phyloP scores from a whole-genome alignment of 2,329 filamentous ascomycete species.

The Fusarium keratoplasticum region DNA sequence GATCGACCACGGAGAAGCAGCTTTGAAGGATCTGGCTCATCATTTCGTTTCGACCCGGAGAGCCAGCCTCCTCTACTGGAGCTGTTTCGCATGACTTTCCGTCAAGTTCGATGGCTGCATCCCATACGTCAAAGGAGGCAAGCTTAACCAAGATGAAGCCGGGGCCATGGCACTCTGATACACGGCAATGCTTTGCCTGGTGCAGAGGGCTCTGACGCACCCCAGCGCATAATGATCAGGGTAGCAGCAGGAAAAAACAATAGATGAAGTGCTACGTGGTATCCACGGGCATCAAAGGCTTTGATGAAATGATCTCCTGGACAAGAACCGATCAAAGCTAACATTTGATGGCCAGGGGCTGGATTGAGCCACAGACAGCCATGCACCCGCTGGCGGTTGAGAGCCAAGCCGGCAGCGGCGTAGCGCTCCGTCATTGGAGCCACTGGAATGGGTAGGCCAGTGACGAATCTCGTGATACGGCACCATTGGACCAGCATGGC shows the following conservation, averaged over 20 bases:
- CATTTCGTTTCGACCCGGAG: slow-evolving; percentile 37
- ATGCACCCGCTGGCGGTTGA: slow-evolving; percentile 23
- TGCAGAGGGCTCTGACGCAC: slow-evolving; percentile 23
- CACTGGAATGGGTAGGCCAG: slow-evolving; percentile 32
- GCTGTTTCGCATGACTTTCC: slow-evolving; percentile 24
- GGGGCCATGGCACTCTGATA: slow-evolving; percentile 32
- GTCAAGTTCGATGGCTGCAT: slow-evolving; percentile 12
- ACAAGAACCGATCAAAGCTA: slow-evolving; percentile 21
- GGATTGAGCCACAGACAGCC: slow-evolving; percentile 19
- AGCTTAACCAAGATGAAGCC: slow-evolving; percentile 16
- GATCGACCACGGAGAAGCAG: slow-evolving; percentile 1
- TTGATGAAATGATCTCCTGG: not conserved
- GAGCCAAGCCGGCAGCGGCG: slow-evolving; percentile 41
- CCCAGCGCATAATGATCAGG: slow-evolving; percentile 10
- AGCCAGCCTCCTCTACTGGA: slow-evolving; percentile 12
- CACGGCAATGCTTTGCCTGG: slow-evolving; percentile 38
- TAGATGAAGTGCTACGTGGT: not conserved
- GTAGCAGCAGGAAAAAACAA: slow-evolving; percentile 1
- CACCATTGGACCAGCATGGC: slow-evolving; percentile 2
- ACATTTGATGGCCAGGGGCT: slow-evolving; percentile 20
- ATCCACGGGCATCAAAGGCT: not conserved
- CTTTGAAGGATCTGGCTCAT: slow-evolving; percentile 11
- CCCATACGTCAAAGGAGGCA: slow-evolving; percentile 12
- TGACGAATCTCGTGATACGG: slow-evolving; percentile 12
- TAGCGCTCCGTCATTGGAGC: slow-evolving; percentile 31